A percentile compares a stretch with the other conserved stretches of the same genome.
These are phyloP conservation scores for Hortaea werneckii DNA, from an alignment of 2,329 filamentous ascomycete species.

Conservation along the genomic window DNA sequence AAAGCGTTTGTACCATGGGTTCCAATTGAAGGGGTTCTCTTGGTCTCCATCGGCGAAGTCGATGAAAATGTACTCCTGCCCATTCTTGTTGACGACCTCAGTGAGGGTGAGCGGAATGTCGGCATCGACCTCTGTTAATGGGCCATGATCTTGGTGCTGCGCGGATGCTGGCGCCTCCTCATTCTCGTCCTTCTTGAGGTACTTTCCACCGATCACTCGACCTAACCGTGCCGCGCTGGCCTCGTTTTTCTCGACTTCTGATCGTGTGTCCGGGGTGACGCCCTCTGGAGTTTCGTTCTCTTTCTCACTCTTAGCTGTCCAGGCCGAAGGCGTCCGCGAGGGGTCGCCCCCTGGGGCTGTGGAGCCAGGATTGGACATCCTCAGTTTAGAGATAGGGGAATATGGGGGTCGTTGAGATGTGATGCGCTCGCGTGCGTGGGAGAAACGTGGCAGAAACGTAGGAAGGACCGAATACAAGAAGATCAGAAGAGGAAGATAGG, in stretches of 20 bases:
- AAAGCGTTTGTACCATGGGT: constrained; percentile 33
- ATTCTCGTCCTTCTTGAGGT: constrained; percentile 24
- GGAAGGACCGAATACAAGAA: not conserved
- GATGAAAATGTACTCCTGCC: constrained; percentile 37
- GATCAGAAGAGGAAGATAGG: not conserved
- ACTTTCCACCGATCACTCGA: constrained; percentile 32
- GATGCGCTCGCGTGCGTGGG: not conserved
- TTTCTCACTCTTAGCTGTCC: constrained; percentile 12
- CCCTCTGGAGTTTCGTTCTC: constrained; percentile 11
- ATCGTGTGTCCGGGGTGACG: constrained; percentile 14
- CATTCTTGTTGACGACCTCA: constrained; percentile 33
- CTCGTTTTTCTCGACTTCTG: constrained; percentile 11
- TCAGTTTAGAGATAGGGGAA: not conserved
- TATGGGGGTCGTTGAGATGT: not conserved
- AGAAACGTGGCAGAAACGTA: not conserved
- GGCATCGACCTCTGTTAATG: constrained; percentile 34
- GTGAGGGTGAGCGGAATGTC: constrained; percentile 42
- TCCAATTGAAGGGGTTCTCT: constrained; percentile 45
- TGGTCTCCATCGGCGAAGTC: constrained; percentile 37
- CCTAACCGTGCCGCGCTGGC: constrained; percentile 17
- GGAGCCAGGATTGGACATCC: not conserved
- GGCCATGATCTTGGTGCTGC: constrained; percentile 25
- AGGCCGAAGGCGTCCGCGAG: constrained; percentile 13
- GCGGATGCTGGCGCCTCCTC: constrained; percentile 13
- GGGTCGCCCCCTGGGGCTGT: constrained; percentile 3